These are phyloP conservation scores for Calonectria honghensis DNA, from an alignment of 2,329 filamentous ascomycete species.

Conservation along the genomic window DNA sequence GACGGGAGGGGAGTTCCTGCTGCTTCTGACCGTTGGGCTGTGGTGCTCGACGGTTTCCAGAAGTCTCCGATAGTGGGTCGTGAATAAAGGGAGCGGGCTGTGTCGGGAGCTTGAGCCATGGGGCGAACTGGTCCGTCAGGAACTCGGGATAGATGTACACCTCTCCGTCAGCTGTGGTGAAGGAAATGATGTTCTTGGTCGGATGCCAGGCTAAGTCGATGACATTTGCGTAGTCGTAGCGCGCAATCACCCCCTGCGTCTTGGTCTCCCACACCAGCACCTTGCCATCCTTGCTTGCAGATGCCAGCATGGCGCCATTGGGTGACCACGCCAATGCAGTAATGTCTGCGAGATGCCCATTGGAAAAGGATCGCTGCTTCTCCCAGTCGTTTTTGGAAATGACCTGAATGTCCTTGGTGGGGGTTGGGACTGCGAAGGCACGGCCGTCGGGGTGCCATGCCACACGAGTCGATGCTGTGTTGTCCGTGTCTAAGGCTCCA, in stretches of 20 bases:
- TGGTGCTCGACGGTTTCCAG: conserved; percentile 77
- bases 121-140: conserved; percentile 74
- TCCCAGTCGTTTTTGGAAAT: conserved; percentile 94
- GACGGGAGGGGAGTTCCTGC: conserved; percentile 67
- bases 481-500: conserved; percentile 83
- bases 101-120: conserved; percentile 73
- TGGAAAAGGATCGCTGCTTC: conserved; percentile 85
- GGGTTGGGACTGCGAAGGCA: conserved; percentile 90
- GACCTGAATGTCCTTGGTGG: conserved; percentile 88
- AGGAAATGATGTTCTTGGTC: conserved; percentile 89
- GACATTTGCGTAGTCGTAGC: conserved; percentile 87
- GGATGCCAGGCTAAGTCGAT: conserved; percentile 94
- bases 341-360: conserved; percentile 88
- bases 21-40: conserved; percentile 73
- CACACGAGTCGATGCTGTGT: conserved; percentile 82
- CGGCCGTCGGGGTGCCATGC: conserved; percentile 97
- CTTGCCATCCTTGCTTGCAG: conserved; percentile 80
- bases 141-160: conserved; percentile 91
- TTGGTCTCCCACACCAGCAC: conserved; percentile 92
- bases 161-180: conserved; percentile 94
- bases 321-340: conserved; percentile 94
- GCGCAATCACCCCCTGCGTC: conserved; percentile 87
- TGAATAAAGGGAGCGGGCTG: conserved; percentile 92
- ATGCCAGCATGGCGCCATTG: conserved; percentile 90
- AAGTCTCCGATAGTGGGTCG: conserved; percentile 82